Conservation (phyloP, 192 early-diverging fungal species). For the Coemansia sp. region DNA sequence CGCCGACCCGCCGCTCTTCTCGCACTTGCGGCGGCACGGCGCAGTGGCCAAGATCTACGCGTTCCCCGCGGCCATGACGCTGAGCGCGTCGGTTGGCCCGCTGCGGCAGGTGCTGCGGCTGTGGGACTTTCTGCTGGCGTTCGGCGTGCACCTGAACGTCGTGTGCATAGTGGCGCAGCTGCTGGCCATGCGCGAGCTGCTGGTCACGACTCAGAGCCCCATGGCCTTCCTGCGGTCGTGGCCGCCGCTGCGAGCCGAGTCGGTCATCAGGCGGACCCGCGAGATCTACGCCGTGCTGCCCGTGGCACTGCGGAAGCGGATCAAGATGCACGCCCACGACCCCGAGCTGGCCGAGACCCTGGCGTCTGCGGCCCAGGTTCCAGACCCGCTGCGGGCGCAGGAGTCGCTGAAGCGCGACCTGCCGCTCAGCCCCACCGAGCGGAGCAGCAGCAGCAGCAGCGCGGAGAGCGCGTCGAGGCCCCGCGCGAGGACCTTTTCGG, state of each 20-base stretch:
- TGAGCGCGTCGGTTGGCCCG: conserved; percentile 87
- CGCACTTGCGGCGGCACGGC: conserved; percentile 69
- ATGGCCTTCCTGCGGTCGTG: conserved; percentile 48
- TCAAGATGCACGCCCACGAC: conserved; percentile 47
- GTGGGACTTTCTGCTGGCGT: conserved; percentile 93
- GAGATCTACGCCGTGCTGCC: conserved; percentile 46
- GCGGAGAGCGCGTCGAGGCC: conserved; percentile 12
- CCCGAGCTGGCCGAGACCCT: conserved; percentile 36
- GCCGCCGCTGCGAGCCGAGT: conserved; percentile 47
- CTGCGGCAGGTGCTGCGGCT: conserved; percentile 78
- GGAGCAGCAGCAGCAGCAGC: neutral
- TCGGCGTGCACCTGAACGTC: conserved; percentile 91
- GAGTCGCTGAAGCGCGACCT: conserved; percentile 41
- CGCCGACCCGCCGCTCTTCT: conserved; percentile 74
- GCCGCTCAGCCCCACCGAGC: conserved; percentile 21
- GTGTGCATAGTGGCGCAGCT: conserved; percentile 87
- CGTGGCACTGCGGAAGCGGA: conserved; percentile 17
- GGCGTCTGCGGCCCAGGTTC: conserved; percentile 28
- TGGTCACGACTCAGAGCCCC: conserved; percentile 58
- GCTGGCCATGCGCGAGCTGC: conserved; percentile 71
- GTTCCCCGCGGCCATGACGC: conserved; percentile 87
- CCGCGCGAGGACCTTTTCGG: conserved; percentile 35
- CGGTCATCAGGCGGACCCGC: conserved; percentile 43
- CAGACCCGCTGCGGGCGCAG: conserved; percentile 19
- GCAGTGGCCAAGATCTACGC: conserved; percentile 83